Percentiles rank a stretch among this genome's conserved stretches.
Evolutionary conservation across 1,284 basidiomycete species (phyloP).

Genomic region (Cutaneotrichosporon dermatis): DNA sequence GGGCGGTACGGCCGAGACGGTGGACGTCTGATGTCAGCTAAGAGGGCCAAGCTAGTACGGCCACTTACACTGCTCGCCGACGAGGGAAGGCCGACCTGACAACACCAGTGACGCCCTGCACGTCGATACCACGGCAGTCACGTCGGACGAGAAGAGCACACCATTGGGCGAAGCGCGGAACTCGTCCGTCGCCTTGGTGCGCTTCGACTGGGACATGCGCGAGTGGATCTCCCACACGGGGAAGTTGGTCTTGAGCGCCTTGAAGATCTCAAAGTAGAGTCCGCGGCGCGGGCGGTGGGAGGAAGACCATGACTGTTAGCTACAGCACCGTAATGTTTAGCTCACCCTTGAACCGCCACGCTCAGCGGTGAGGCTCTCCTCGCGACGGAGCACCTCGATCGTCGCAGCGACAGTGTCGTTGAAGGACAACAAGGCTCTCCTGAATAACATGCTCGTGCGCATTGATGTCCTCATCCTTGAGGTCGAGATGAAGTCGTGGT

Average conservation of each 20-base stretch:
- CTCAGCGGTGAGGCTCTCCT: slow-evolving; percentile 32
- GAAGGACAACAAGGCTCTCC: slow-evolving; percentile 52
- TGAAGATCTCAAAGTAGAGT: slow-evolving; percentile 56
- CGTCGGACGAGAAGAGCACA: slow-evolving; percentile 52
- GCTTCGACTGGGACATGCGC: slow-evolving; percentile 42
- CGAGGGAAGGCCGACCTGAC: slow-evolving; percentile 56
- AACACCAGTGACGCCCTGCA: slow-evolving; percentile 51
- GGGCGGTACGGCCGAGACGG: slow-evolving; percentile 54
- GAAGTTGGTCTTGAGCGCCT: slow-evolving; percentile 22
- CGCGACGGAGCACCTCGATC: slow-evolving; percentile 44
- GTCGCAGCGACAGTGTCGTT: slow-evolving; percentile 53
- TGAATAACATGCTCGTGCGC: slow-evolving; percentile 66
- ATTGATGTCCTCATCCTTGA: slow-evolving; percentile 60
- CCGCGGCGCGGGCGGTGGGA: slow-evolving; percentile 65
- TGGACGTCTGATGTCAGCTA: slow-evolving; percentile 41
- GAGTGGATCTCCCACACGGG: slow-evolving; percentile 46
- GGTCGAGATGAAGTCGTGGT: slow-evolving; percentile 62
- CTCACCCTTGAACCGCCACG: slow-evolving; percentile 40
- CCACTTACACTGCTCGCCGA: slow-evolving; percentile 51
- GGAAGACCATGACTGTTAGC: slow-evolving; percentile 57
- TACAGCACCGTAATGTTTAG: not conserved
- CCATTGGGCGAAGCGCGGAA: slow-evolving; percentile 56
- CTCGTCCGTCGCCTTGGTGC: slow-evolving; percentile 54
- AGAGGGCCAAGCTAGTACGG: not conserved
- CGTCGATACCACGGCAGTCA: slow-evolving; percentile 55